Conservation (phyloP, 2,329 filamentous ascomycete species). For the Fusarium zealandicum region DNA sequence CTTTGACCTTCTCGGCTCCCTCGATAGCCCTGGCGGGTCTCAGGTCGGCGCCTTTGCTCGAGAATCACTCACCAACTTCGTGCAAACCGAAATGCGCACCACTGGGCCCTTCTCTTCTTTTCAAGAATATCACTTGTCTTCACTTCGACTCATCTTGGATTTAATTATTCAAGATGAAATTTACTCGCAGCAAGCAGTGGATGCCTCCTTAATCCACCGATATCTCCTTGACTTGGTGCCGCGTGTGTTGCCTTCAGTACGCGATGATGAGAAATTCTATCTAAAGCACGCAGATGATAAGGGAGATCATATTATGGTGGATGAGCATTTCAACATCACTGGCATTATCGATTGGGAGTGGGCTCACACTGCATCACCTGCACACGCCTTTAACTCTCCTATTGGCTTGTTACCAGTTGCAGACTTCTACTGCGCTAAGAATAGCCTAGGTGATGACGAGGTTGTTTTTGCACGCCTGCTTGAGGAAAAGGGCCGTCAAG, state of each 20-base stretch:
- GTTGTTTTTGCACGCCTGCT: slow-evolving; percentile 44
- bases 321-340: slow-evolving; percentile 55
- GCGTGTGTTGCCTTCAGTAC: slow-evolving; percentile 28
- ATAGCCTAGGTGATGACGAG: slow-evolving; percentile 50
- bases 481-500: slow-evolving; percentile 44
- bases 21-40: slow-evolving; percentile 38
- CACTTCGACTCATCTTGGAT: slow-evolving; percentile 47
- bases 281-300: slow-evolving; percentile 55
- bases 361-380: slow-evolving; percentile 46
- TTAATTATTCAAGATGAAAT: slow-evolving; percentile 48
- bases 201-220: slow-evolving; percentile 51
- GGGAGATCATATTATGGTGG: slow-evolving; percentile 56
- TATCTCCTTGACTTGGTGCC: slow-evolving; percentile 51
- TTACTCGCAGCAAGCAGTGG: slow-evolving; percentile 45
- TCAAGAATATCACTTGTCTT: slow-evolving; percentile 46
- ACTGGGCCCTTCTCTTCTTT: slow-evolving; percentile 47
- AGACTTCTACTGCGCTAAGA: slow-evolving; percentile 51
- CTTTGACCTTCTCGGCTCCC: slow-evolving; percentile 48
- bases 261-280: slow-evolving; percentile 48
- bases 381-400: slow-evolving; percentile 53
- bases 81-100: slow-evolving; percentile 38
- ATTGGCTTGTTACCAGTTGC: slow-evolving; percentile 49
- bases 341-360: slow-evolving; percentile 57
- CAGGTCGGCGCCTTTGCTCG: slow-evolving; percentile 48
- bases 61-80: slow-evolving; percentile 48